Evolutionary conservation across 108 stramenopile genomes (phyloP).

Genomic region (Parmales sp.): DNA sequence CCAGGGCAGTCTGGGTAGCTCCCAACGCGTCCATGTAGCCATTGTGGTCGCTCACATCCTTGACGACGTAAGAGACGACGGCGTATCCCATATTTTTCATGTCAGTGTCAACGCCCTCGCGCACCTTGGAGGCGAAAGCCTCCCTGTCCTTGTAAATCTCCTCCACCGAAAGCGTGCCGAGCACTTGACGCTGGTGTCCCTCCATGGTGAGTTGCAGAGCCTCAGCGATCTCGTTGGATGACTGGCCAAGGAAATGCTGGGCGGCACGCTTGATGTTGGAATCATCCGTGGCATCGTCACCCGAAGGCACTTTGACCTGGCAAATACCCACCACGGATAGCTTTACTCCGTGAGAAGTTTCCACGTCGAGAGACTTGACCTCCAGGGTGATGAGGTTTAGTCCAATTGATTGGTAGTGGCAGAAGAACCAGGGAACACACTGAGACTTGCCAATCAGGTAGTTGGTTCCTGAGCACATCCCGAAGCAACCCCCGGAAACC

Average conservation of each 20-base stretch:
- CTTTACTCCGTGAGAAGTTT: slow-evolving; percentile 17
- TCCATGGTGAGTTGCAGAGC: slow-evolving; percentile 19
- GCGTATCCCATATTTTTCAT: slow-evolving; percentile 29
- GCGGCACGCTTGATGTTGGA: slow-evolving; percentile 17
- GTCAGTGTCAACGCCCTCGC: slow-evolving; percentile 20
- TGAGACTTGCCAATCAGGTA: slow-evolving; percentile 1
- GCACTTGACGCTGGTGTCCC: slow-evolving; percentile 26
- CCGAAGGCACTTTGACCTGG: slow-evolving; percentile 19
- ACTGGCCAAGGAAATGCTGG: slow-evolving; percentile 22
- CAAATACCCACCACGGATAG: slow-evolving; percentile 8
- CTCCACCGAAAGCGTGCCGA: slow-evolving; percentile 23
- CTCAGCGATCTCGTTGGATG: neutral
- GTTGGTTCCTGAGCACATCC: slow-evolving; percentile 14
- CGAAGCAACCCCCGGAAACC: slow-evolving; percentile 17
- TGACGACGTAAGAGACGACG: slow-evolving; percentile 30
- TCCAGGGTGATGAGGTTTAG: slow-evolving; percentile 23
- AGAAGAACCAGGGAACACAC: slow-evolving; percentile 13
- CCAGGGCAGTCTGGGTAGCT: slow-evolving; percentile 31
- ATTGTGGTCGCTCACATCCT: slow-evolving; percentile 22
- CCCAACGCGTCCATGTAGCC: slow-evolving; percentile 38
- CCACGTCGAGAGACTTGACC: slow-evolving; percentile 4
- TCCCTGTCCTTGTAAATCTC: slow-evolving; percentile 24
- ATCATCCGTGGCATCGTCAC: slow-evolving; percentile 3
- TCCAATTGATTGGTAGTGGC: neutral
- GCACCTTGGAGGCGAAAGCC: slow-evolving; percentile 19